phyloP scores from a whole-genome alignment of 805 yeast genomes.

The Yamadazyma olivae region DNA sequence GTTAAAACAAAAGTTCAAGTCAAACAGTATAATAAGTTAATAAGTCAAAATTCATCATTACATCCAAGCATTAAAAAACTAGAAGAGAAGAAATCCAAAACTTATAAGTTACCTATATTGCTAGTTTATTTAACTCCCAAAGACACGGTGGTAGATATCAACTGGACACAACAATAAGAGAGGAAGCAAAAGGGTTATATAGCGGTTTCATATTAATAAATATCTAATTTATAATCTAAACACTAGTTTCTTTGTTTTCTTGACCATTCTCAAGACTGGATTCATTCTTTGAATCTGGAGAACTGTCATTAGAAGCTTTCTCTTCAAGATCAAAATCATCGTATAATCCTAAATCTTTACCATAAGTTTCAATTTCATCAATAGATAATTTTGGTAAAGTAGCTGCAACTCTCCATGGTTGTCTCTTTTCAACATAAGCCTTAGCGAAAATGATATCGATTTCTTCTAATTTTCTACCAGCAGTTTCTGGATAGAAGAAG shows the following conservation, averaged over 20 bases:
- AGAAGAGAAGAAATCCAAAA: neutral
- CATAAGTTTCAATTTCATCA: constrained; percentile 58
- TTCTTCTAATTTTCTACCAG: constrained; percentile 43
- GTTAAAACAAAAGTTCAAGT: constrained; percentile 8
- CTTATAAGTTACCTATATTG: constrained; percentile 11
- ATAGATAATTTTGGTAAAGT: constrained; percentile 54
- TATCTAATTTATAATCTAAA: too few relatives aligned
- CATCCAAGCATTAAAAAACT: constrained; percentile 7
- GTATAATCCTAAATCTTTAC: constrained; percentile 53
- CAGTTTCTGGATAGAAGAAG: constrained; percentile 45
- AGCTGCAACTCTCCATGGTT: constrained; percentile 61
- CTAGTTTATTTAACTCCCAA: constrained; percentile 10
- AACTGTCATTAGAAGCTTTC: neutral
- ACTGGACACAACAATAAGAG: constrained; percentile 1
- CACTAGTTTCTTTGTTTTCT: neutral
- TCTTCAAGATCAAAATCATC: constrained; percentile 30
- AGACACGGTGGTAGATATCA: neutral
- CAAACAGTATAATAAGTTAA: constrained; percentile 12
- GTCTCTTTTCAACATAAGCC: constrained; percentile 53
- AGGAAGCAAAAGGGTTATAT: neutral
- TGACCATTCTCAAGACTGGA: too few relatives aligned
- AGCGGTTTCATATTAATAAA: neutral
- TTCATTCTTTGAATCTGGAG: too few relatives aligned
- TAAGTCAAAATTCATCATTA: constrained; percentile 7
- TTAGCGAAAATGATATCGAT: constrained; percentile 55